Conservation (phyloP, 208 protist species). For the Herpetomonas samuelpessoai region DNA sequence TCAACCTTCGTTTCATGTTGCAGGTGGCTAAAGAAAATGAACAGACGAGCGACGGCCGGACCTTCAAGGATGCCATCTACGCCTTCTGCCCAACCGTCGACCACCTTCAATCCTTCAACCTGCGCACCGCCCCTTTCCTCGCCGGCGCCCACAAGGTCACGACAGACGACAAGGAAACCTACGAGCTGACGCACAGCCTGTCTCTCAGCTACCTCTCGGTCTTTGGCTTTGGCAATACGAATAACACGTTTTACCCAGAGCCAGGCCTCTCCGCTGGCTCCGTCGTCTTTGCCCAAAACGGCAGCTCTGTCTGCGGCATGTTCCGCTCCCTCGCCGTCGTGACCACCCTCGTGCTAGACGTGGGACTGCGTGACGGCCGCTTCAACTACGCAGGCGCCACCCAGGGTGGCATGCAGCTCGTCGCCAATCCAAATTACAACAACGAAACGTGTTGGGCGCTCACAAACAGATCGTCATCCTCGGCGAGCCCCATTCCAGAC, state of each 20-base stretch:
- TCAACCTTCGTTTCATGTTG: slow-evolving; percentile 79
- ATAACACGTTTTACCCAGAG: slow-evolving; percentile 36
- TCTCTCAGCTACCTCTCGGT: slow-evolving; percentile 57
- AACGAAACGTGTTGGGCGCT: not conserved
- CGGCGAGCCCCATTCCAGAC: not conserved
- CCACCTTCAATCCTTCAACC: slow-evolving; percentile 47
- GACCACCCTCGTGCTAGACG: slow-evolving; percentile 57
- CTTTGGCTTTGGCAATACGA: slow-evolving; percentile 76
- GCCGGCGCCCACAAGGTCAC: slow-evolving; percentile 19
- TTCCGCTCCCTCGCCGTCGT: slow-evolving; percentile 48
- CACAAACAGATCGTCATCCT: slow-evolving; percentile 1
- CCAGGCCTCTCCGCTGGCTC: slow-evolving; percentile 29
- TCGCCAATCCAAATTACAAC: slow-evolving; percentile 41
- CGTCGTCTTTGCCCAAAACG: slow-evolving; percentile 64
- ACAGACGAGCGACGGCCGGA: not conserved
- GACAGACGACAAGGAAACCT: slow-evolving; percentile 1
- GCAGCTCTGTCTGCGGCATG: slow-evolving; percentile 21
- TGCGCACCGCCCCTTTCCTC: slow-evolving; percentile 37
- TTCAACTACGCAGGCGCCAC: slow-evolving; percentile 73
- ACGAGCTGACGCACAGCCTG: slow-evolving; percentile 18
- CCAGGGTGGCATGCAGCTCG: not conserved
- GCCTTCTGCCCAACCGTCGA: slow-evolving; percentile 78
- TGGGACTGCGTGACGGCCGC: slow-evolving; percentile 62
- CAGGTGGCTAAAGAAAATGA: slow-evolving; percentile 48
- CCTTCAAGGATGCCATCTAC: slow-evolving; percentile 40